Base-by-base conservation (phyloP, 148 eudicot genomes). In the Persicaria maculosa region DNA sequence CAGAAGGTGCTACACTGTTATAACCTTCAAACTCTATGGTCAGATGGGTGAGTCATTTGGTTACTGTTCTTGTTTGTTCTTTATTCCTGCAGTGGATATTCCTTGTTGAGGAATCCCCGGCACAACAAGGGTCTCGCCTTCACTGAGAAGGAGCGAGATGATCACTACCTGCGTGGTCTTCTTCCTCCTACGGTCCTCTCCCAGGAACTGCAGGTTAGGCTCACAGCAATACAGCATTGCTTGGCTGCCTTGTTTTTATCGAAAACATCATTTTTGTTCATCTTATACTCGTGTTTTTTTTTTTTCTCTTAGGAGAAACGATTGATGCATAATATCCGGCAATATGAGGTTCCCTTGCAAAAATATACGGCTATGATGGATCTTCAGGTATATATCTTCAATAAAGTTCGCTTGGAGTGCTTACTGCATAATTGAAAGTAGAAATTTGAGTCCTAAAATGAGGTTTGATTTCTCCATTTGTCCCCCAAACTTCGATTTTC, bases 331-430 rank as follows among this genome's bases (percentile, higher is more conserved):
- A 82, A 61, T 79, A 82, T 95, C 6, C 93, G 98, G 0, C 87
- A 88, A 67, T 90, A 88, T 83, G 77, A 86, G 74, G 90, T 85
- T 76, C 97, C 98, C 47, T 77, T 95, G 88, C 97, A 95, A 16
- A 86, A 78, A 81, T 95, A 90, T 59, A 76, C 86, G 75, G 93
- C 98, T 50, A 77, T 95, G 98, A 88, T 95, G 86, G 98, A 95
- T 75, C 93, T 95, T 81, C 98, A 92, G 88, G 96, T 91, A 78
- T 1, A 65, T 75, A 17, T 17, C 7, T 15, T 54, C 6, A 54
- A 54, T 54, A 4, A 54, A 54, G 52, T 48, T 48, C 12, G n/a
- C 22, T 16, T 12, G 19, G 6, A 54, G 4, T 4, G 20, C 16
- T 6, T 50, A 10, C 53, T 50, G 53, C 40, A 31, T 31, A 31